Conservation (phyloP, 169 alveolate species). For the Plasmodium reichenowi region DNA sequence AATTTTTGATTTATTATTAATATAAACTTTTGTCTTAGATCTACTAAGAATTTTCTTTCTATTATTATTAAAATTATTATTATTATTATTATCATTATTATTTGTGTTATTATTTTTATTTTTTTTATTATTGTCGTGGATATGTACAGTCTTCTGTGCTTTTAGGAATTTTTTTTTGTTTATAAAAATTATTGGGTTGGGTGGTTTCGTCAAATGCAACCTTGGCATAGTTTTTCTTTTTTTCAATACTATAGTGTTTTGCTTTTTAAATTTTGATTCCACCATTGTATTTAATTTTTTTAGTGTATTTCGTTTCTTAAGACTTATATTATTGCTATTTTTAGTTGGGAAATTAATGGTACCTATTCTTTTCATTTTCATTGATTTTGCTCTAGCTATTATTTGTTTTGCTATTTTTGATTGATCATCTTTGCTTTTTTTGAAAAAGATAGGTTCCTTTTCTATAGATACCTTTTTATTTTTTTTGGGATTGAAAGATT, state of each 20-base stretch:
- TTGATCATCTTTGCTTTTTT: slow-evolving; percentile 35
- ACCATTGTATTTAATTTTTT: slow-evolving; percentile 42
- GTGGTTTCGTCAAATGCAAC: slow-evolving; percentile 33
- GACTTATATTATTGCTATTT: slow-evolving; percentile 16
- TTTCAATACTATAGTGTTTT: slow-evolving; percentile 32
- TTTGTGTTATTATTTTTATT: background rate
- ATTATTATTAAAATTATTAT: too few species aligned
- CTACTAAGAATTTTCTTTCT: slow-evolving; percentile 22
- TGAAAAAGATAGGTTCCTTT: slow-evolving; percentile 8
- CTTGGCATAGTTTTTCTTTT: slow-evolving; percentile 53
- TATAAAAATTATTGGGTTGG: slow-evolving; percentile 18
- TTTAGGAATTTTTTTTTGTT: slow-evolving; percentile 53
- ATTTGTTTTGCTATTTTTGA: slow-evolving; percentile 15
- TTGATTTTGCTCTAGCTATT: slow-evolving; percentile 45
- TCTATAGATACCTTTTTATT: slow-evolving; percentile 15
- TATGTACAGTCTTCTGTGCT: slow-evolving; percentile 16
- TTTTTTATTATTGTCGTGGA: slow-evolving; percentile 32
- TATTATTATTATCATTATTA: too few species aligned
- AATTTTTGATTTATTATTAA: slow-evolving; percentile 44
- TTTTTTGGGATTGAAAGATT: background rate
- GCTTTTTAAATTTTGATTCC: slow-evolving; percentile 55
- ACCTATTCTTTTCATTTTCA: slow-evolving; percentile 31
- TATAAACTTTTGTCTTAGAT: slow-evolving; percentile 66
- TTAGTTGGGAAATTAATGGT: slow-evolving; percentile 47
- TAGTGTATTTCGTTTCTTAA: slow-evolving; percentile 33